phyloP scores from a whole-genome alignment of 1,284 basidiomycete genomes.

The Tranzscheliella williamsii region DNA sequence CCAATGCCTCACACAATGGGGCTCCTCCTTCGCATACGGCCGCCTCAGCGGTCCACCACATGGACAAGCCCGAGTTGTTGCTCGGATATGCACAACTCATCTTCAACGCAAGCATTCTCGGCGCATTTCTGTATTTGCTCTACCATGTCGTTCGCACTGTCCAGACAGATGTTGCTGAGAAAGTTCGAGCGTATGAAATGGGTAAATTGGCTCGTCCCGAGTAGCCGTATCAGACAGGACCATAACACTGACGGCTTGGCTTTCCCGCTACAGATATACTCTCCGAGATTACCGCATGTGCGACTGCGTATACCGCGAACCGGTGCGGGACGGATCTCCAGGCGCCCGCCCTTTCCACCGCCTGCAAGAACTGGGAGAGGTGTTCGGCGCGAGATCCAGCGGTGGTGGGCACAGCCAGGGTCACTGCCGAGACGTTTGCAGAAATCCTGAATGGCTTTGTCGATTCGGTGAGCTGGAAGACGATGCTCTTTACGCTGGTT shows the following conservation, averaged over 20 bases:
- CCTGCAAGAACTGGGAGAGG: conserved; percentile 73
- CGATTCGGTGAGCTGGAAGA: conserved; percentile 95
- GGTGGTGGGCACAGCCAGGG: conserved; percentile 81
- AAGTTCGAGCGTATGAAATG: conserved; percentile 84
- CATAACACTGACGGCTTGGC: neutral
- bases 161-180: conserved; percentile 83
- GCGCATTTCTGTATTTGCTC: conserved; percentile 81
- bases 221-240: neutral
- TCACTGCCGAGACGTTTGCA: conserved; percentile 91
- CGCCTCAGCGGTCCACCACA: conserved; percentile 7
- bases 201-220: conserved; percentile 65
- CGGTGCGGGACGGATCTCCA: conserved; percentile 51
- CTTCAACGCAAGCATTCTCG: conserved; percentile 85
- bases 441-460: conserved; percentile 96
- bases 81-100: conserved; percentile 74
- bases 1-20: neutral
- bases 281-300: conserved; percentile 49
- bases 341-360: conserved; percentile 48
- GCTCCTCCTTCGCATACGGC: neutral
- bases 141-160: conserved; percentile 85
- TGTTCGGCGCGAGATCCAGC: conserved; percentile 94
- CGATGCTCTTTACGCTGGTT: conserved; percentile 67
- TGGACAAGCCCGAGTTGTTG: conserved; percentile 45
- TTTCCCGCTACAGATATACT: conserved; percentile 47
- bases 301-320: conserved; percentile 41